phyloP scores from a whole-genome alignment of 208 protist genomes.

The Trypanosomatidae sp. region DNA sequence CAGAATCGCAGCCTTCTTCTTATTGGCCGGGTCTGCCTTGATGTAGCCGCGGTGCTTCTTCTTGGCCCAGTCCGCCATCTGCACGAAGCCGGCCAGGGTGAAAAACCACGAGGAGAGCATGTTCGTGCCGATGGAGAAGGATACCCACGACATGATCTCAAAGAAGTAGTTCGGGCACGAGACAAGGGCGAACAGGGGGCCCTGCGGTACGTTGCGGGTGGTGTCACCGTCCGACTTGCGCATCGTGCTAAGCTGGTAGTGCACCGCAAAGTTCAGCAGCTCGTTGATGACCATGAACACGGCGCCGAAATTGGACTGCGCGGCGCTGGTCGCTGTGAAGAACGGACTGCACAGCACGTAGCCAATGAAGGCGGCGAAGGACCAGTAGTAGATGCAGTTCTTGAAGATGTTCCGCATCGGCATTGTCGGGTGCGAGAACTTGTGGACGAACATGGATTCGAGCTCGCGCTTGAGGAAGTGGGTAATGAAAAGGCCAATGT shows the following conservation, averaged over 20 bases:
- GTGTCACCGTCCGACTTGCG: slow-evolving; percentile 67
- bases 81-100: slow-evolving; percentile 70
- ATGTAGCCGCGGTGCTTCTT: slow-evolving; percentile 87
- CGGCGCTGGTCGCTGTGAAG: slow-evolving; percentile 74
- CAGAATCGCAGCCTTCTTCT: slow-evolving; percentile 81
- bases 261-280: slow-evolving; percentile 90
- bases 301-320: slow-evolving; percentile 49
- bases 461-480: slow-evolving; percentile 95
- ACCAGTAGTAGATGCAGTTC: slow-evolving; percentile 96
- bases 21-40: slow-evolving; percentile 71
- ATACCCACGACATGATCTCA: slow-evolving; percentile 94
- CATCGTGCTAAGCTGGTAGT: slow-evolving; percentile 90
- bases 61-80: slow-evolving; percentile 88
- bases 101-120: slow-evolving; percentile 82
- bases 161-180: slow-evolving; percentile 97
- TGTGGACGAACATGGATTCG: slow-evolving; percentile 96
- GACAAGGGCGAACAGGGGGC: slow-evolving; percentile 88
- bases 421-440: slow-evolving; percentile 94
- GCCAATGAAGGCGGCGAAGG: slow-evolving; percentile 88
- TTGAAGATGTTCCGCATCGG: slow-evolving; percentile 95
- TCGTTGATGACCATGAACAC: slow-evolving; percentile 76
- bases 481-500: slow-evolving; percentile 76
- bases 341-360: slow-evolving; percentile 89
- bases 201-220: slow-evolving; percentile 78
- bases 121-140: slow-evolving; percentile 90